Base-by-base conservation (phyloP, 2,329 filamentous ascomycete genomes). In the Colletotrichum lini region DNA sequence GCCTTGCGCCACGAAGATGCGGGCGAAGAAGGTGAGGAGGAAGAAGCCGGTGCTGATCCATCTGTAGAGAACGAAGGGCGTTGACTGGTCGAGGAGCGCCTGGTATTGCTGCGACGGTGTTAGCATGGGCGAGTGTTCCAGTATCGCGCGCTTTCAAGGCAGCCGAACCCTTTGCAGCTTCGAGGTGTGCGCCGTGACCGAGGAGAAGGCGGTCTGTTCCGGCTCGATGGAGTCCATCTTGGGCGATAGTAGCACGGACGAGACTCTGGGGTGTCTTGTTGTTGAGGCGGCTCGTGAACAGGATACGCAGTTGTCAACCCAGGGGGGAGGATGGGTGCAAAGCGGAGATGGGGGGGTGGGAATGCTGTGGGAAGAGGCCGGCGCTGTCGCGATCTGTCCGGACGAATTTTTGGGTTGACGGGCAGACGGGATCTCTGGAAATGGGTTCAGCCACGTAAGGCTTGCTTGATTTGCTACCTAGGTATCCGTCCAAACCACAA, bases 1-100 rank as follows among this genome's bases (percentile, higher is more conserved):
- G 84, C 96, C 96, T 85, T 98, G 95, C 71, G 95, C 94, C 61
- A 98, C 74, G 75, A 99, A 87, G 82, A 99, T 97, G 80, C 96
- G 92, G 75, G 96, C 81, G 81, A 94, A 96, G 87, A 99, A 99
- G 77, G 95, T 73, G 73, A 94, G 67, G 71, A 98, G 90, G 67
- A 93, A 87, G 50, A 89, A 86, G 62, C 84, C 93, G n/a, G 96
- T 98, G 81, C 92, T 92, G 73, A 93, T 80, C 96, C 96, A 99
- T 87, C 96, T 90, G 85, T 98, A 98, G 70, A 92, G 85, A 65
- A 95, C 91, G 82, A 91, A 97, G 16, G 96, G 96, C 12, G 96
- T 98, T 63, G 93, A 96, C 84, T 95, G 93, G 84, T 99, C 96
- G 76, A 99, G 91, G 74, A 96, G 94, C 67, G 94, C 88, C 91